These are phyloP conservation scores for Fusarium robinianum DNA, from an alignment of 2,329 filamentous ascomycete species.

Conservation along the genomic window DNA sequence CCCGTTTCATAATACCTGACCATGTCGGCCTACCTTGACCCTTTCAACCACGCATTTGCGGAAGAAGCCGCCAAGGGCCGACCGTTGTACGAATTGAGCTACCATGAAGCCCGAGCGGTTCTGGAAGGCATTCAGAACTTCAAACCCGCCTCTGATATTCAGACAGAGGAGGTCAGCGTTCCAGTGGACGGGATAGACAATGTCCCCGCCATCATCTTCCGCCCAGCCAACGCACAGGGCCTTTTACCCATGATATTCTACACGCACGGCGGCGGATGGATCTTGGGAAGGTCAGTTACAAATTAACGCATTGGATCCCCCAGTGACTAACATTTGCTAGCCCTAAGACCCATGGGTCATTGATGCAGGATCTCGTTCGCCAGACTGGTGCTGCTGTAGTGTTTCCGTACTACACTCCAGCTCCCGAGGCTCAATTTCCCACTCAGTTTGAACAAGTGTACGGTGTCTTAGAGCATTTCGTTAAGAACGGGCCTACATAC, in stretches of 20 bases:
- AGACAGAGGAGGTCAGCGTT: conserved; percentile 4
- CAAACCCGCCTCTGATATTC: conserved; percentile 6
- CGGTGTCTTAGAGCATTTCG: conserved; percentile 11
- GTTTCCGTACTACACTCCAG: conserved; percentile 20
- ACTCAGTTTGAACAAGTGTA: conserved; percentile 20
- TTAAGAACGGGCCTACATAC: conserved; percentile 8
- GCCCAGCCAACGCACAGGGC: not conserved
- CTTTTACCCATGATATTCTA: conserved; percentile 23
- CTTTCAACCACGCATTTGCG: conserved; percentile 12
- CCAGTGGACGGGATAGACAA: conserved; percentile 6
- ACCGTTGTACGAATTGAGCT: conserved; percentile 19
- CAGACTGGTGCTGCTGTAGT: conserved; percentile 20
- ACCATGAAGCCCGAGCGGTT: conserved; percentile 16
- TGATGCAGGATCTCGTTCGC: conserved; percentile 20
- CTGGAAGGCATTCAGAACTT: conserved; percentile 18
- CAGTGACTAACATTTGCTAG: conserved; percentile 1
- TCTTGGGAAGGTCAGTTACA: conserved; percentile 13
- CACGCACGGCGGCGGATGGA: conserved; percentile 22
- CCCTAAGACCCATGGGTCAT: conserved; percentile 7
- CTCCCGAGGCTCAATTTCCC: conserved; percentile 20
- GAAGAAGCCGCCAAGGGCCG: conserved; percentile 6
- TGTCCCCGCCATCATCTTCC: conserved; percentile 7
- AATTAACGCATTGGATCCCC: not conserved
- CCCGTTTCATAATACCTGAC: no score
- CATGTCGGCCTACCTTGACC: conserved; percentile 21